Percentiles rank a stretch among this genome's conserved stretches.
Conservation (phyloP, 768 basidiomycete species). For the Hypholoma sublateritium region DNA sequence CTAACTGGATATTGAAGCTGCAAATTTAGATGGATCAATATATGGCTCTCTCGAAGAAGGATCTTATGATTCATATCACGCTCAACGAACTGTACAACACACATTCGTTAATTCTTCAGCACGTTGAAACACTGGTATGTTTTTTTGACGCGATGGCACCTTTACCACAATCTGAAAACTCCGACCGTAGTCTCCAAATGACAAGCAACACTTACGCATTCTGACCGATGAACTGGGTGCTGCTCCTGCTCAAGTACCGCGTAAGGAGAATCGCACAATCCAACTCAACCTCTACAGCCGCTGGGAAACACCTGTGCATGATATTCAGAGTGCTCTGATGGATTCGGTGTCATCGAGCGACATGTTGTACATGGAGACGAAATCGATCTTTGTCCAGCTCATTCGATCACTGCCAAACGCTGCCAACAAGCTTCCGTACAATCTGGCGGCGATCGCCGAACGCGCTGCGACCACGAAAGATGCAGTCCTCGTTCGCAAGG, state of each 20-base stretch:
- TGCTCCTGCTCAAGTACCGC: conserved; percentile 92
- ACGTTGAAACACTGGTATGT: conserved; percentile 90
- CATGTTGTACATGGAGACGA: conserved; percentile 99
- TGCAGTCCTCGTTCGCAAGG: conserved; percentile 90
- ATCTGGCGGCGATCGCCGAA: conserved; percentile 88
- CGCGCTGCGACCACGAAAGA: conserved; percentile 97
- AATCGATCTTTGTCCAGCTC: conserved; percentile 97
- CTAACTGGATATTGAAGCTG: not conserved
- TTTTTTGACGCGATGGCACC: not conserved
- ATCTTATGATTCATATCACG: conserved; percentile 96
- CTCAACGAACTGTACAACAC: conserved; percentile 99
- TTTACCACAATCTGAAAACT: conserved; percentile 1
- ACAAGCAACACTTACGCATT: conserved; percentile 96
- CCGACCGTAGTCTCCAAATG: conserved; percentile 79
- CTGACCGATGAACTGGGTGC: conserved; percentile 94
- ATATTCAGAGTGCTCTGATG: conserved; percentile 95
- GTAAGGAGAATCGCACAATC: conserved; percentile 95
- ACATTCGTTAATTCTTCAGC: conserved; percentile 91
- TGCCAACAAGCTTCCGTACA: conserved; percentile 84
- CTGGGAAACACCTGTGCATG: conserved; percentile 99
- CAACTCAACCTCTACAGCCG: conserved; percentile 93
- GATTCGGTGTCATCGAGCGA: conserved; percentile 96
- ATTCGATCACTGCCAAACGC: conserved; percentile 90
- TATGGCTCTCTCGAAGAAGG: conserved; percentile 99
- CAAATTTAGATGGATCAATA: conserved; percentile 93